Percentiles rank a stretch among this genome's conserved stretches.
Evolutionary conservation across 1,284 basidiomycete genomes (phyloP).

Genomic region (Ustilago bromivora): DNA sequence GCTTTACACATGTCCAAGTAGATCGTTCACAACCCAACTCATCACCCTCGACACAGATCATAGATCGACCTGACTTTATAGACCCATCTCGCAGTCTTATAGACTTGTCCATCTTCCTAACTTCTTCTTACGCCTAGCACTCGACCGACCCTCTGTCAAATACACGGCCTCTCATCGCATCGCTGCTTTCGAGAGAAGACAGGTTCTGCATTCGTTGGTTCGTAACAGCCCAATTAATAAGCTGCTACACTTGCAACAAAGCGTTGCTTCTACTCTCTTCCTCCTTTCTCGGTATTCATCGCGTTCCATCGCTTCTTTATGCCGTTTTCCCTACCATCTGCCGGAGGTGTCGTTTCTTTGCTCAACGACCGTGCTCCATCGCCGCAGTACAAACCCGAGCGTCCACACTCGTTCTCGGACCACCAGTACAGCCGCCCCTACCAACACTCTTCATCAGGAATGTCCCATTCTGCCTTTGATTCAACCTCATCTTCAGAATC

Average conservation of each 20-base stretch:
- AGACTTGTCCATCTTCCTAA: conserved; percentile 2
- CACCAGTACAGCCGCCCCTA: conserved; percentile 15
- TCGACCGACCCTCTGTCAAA: conserved; percentile 30
- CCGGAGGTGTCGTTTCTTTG: conserved; percentile 57
- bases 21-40: conserved; percentile 6
- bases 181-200: conserved; percentile 23
- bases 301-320: conserved; percentile 43
- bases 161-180: conserved; percentile 37
- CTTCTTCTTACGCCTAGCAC: conserved; percentile 5
- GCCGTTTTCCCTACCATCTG: conserved; percentile 51
- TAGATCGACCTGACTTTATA: conserved; percentile 5
- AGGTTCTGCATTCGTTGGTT: conserved; percentile 14
- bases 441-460: conserved; percentile 29
- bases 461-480: conserved; percentile 43
- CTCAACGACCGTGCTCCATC: conserved; percentile 55
- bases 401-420: conserved; percentile 24
- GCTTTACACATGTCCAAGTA: conserved; percentile 18
- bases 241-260: conserved; percentile 22
- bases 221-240: conserved; percentile 10
- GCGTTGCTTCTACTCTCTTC: conserved; percentile 2
- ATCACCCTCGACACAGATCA: conserved; percentile 9
- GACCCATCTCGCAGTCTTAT: not conserved
- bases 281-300: not conserved
- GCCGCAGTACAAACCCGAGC: conserved; percentile 39
- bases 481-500: conserved; percentile 52